phyloP scores from a whole-genome alignment of 2,329 filamentous ascomycete genomes.

The Colletotrichum sp. region DNA sequence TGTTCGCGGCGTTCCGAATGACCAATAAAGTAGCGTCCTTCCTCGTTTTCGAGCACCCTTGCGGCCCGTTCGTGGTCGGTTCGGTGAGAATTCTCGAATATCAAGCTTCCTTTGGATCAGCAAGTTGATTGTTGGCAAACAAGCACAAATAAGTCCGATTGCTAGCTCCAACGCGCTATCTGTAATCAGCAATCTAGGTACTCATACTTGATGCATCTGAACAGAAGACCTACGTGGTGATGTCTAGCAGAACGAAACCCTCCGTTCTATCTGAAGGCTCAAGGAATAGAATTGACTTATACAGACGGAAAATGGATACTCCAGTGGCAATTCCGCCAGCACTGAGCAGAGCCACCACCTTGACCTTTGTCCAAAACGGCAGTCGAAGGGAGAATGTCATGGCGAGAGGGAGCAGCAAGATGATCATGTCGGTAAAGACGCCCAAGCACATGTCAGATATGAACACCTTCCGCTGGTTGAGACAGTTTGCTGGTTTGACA shows the following conservation, averaged over 20 bases:
- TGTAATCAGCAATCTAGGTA: background rate
- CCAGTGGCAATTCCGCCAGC: constrained; percentile 30
- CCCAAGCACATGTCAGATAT: constrained; percentile 33
- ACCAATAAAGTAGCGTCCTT: background rate
- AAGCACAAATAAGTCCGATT: background rate
- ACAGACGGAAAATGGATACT: constrained; percentile 29
- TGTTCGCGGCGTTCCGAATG: background rate
- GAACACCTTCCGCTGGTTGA: constrained; percentile 31
- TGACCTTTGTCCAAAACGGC: constrained; percentile 30
- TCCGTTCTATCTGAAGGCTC: background rate
- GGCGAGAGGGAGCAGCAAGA: constrained; percentile 35
- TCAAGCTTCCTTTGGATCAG: background rate
- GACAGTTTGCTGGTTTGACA: constrained; percentile 24
- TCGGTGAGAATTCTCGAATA: background rate
- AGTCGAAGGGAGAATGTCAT: constrained; percentile 32
- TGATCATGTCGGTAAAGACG: constrained; percentile 34
- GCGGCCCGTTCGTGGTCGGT: background rate
- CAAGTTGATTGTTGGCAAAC: background rate
- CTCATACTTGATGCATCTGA: background rate
- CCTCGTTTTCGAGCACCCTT: background rate
- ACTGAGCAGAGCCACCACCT: constrained; percentile 32
- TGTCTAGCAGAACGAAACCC: background rate
- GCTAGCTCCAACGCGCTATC: background rate
- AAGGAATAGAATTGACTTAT: background rate
- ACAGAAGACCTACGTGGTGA: background rate